Base-by-base conservation (phyloP, 768 basidiomycete species). In the Nevesoporus exiguus region DNA sequence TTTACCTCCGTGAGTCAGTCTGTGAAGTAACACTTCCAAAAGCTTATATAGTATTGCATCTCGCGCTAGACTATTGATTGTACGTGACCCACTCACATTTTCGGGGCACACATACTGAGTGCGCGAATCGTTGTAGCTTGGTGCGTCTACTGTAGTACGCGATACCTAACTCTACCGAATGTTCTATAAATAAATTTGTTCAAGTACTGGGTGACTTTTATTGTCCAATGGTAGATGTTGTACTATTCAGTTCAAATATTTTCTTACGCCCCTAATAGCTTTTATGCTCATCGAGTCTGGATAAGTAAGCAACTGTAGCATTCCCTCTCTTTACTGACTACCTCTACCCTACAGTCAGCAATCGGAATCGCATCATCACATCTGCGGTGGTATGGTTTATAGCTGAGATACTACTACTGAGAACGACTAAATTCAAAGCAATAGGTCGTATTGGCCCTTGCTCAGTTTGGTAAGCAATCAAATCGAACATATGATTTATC, bases 221-320 rank as follows among this genome's bases (percentile, higher is more conserved):
- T 55, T 19, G 66, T 66, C 10, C 61, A 67, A 34, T 34, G 58
- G 65, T 66, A 51, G 7, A 31, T 1, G 14, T 22, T 17, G 29
- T 34, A 4, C 9, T n/a, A 15, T 34, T 4, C 34, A 8, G 9
- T 17, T 25, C 37, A 30, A 31, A 30, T 3, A 4, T 42, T 31
- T 9, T 17, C 54, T 58, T 13, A 62, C 15, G 1, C 0, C 2
- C n/a, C 7, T 24, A 8, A 41, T 40, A 67, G 66, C 48, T 66
- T 66, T 31, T 67, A 67, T 24, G 52, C 52, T 22, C 66, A 66
- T 24, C 63, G 63, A 34, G 60, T 67, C 19, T 67, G 63, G 63
- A 65, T 66, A 57, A 66, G 64, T 66, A 41, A 40, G 64, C 39
- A n/a, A 13, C 7, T 11, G 14, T 6, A 1, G 11, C 11, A 3